Base-by-base conservation (phyloP, 345 rosid species). In the Melastoma malabathricum region DNA sequence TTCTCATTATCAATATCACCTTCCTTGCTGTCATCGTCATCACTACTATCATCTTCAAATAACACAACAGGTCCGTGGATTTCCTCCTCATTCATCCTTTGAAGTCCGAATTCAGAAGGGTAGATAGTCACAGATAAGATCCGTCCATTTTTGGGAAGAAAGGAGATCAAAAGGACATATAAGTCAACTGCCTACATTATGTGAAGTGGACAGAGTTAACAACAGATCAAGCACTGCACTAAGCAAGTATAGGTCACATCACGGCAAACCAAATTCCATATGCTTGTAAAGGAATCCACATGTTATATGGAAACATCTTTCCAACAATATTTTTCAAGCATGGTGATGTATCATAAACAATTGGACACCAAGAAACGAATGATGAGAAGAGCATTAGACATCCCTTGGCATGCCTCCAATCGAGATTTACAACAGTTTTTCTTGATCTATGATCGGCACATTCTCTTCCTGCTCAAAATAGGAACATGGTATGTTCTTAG, bases 41-140 rank as follows among this genome's bases (percentile, higher is more conserved):
- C 48, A 14, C 70, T 65, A 0, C 66, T 66, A 56, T 68, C 74
- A 51, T 69, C 70, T 54, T 81, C 83, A 54, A 87, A 82, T 25
- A 84, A 68, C 20, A 80, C 94, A 64, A 74, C 79, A 13, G 98
- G 97, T n/a, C 97, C 98, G 50, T 63, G 86, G 59, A 81, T 60
- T 65, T 92, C 98, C 73, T 92, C 98, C 68, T 84, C 94, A 76
- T 81, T 75, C 95, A 92, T 92, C 2, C 83, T 76, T 64, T 82
- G 60, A 63, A 92, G 75, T 38, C 98, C 97, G 52, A 92, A 84
- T 43, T 92, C 98, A 6, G 97, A 71, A 15, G 98, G 98, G 72
- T 92, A 84, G 57, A 92, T 81, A 2, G 86, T 49, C 38, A 92
- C 90, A 0, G 90, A 84, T 62, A 75, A 29, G 59, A 84, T 71